Evolutionary conservation across 192 early-diverging fungal species (phyloP).

Genomic region (Thamnidium elegans): DNA sequence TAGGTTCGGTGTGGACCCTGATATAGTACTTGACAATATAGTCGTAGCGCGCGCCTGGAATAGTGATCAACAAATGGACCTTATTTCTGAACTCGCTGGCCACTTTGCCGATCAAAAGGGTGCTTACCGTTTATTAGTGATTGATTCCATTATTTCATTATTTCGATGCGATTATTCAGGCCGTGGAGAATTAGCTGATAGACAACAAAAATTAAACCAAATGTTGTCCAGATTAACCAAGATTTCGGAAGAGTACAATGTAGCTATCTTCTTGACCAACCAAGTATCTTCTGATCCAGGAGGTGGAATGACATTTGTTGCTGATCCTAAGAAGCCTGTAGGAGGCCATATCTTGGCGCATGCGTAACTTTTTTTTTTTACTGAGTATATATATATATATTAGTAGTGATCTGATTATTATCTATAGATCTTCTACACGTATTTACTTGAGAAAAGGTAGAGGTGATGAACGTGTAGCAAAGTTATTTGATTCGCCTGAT

Average conservation of each 20-base stretch:
- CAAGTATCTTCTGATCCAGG: conserved; percentile 48
- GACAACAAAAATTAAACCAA: conserved; percentile 77
- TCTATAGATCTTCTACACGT: conserved; percentile 64
- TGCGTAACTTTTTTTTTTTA: conserved; percentile 14
- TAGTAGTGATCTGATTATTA: background rate
- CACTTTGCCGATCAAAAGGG: conserved; percentile 69
- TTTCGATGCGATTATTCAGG: conserved; percentile 83
- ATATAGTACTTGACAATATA: conserved; percentile 74
- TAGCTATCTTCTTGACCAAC: conserved; percentile 83
- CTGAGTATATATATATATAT: too few species aligned
- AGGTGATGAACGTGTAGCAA: conserved; percentile 75
- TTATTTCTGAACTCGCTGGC: conserved; percentile 70
- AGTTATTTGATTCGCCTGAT: conserved; percentile 84
- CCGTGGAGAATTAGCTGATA: conserved; percentile 80
- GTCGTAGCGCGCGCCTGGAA: conserved; percentile 77
- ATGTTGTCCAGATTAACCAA: conserved; percentile 72
- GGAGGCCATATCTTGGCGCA: conserved; percentile 70
- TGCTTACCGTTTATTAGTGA: conserved; percentile 56
- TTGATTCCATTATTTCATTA: conserved; percentile 81
- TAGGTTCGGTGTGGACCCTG: conserved; percentile 61
- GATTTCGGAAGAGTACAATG: conserved; percentile 83
- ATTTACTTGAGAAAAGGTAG: conserved; percentile 79
- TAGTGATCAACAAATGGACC: conserved; percentile 81
- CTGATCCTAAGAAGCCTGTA: conserved; percentile 87
- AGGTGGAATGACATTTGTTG: conserved; percentile 68